Base-by-base conservation (phyloP, 345 rosid genomes). In the Rhodamnia argentea region DNA sequence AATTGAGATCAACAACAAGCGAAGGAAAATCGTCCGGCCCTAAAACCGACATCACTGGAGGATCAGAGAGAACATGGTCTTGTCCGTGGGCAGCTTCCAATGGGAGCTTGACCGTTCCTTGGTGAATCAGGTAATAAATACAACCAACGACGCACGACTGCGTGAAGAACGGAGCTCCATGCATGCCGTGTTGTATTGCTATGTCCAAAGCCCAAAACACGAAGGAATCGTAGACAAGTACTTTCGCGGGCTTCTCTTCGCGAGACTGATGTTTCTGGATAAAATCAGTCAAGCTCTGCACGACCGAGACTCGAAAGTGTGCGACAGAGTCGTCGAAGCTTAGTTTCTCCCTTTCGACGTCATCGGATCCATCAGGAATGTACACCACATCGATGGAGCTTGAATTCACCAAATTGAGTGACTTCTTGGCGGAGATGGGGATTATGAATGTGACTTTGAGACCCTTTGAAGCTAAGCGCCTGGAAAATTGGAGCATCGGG, bases 401-500 rank as follows among this genome's bases (percentile, higher is more conserved):
- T 52, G 86, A 84, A 85, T 74, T 86, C 89, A 23, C 92, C 89
- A 86, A 86, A 87, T 50, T 85, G 76, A 20, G 88, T 91, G 76
- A 87, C 86, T 32, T 91, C 90, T 20, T 56, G 13, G 47, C 50
- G 42, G 84, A 54, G 53, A 81, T 87, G 87, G 91, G 90, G 64
- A 88, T 54, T 87, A 91, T 40, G 12, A 91, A 81, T 40, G 93
- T 93, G 84, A 89, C 86, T 29, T 87, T 91, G 22, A 90, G 87
- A 83, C 95, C 93, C 84, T 93, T 92, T 6, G 91, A 89, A 59
- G 88, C 93, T 83, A 94, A 87, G 55, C 92, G 92, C 83, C 92
- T 92, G 86, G 90, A 92, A 90, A 93, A 92, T n/a, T 94, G 93
- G 50, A 92, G 86, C 90, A 92, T 82, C 37, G 96, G 96, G 83